Evolutionary conservation across 2,329 filamentous ascomycete genomes (phyloP), one percentile per base, ranked within the genome.

Genomic region (Hypoxylon sp.): DNA sequence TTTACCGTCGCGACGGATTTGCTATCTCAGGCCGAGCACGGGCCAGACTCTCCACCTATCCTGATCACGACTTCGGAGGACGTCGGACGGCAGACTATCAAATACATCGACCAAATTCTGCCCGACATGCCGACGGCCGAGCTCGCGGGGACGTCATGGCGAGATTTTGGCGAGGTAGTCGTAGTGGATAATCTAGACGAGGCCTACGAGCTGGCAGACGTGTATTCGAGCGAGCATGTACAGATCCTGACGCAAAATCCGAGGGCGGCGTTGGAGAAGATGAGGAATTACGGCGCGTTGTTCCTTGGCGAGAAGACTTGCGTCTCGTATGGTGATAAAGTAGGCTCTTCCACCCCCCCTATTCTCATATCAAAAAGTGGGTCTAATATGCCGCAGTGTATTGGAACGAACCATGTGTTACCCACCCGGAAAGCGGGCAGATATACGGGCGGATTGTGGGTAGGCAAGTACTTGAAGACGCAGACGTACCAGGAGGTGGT

Each of bases 1-100:
- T 93, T 93, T 0, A 98, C 98, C 77, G 93, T 98, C 55, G 96
- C 95, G 3, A 95, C 93, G 1, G 95, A 99, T 78, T 86, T 99
- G 23, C 87, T 98, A 52, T 97, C 93, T 45, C 96, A 99, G 82
- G 96, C 95, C 1, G 95, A 99, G 19, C 85, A 87, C 69, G 85
- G 85, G 0, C 83, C 83, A 0, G 85, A 87, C 70, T 82, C 83
- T 0, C 85, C 84, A 0, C 82, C 84, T 1, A 78, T 85, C 0
- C 75, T 87, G 0, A 81, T 87, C 55, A 86, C 85, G 0, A 85
- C 79, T 7, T 83, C 80, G 0, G 77, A 79, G 46, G 69, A 75
- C 0, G 76, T 84, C 0, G 84, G 77, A 0, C 65, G 70, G 25
- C 71, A 82, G 65, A 78, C 80, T 0, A 81, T 85, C 0, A 62